phyloP scores from a whole-genome alignment of 1,139 yeast genomes.

The Blastobotrys elegans region DNA sequence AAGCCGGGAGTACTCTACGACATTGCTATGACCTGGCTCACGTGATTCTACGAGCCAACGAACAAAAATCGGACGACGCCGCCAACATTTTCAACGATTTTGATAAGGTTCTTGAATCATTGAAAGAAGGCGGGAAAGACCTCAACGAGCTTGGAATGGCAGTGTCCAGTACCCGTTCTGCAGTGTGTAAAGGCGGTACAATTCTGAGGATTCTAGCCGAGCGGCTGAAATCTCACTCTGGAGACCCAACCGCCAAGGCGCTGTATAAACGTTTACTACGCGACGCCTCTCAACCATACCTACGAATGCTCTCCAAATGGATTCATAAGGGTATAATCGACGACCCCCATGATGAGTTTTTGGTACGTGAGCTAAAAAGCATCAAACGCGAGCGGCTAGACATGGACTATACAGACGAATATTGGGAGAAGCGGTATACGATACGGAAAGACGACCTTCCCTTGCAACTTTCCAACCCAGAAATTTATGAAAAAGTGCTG shows the following conservation, averaged over 20 bases:
- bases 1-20: conserved; percentile 40
- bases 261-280: conserved; percentile 53
- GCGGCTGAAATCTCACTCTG: conserved; percentile 53
- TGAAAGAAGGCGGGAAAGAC: conserved; percentile 26
- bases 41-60: conserved; percentile 39
- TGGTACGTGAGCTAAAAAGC: conserved; percentile 46
- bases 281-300: conserved; percentile 58
- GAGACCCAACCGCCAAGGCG: conserved; percentile 55
- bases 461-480: conserved; percentile 53
- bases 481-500: conserved; percentile 59
- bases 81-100: conserved; percentile 25
- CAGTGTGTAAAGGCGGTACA: conserved; percentile 31
- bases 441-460: conserved; percentile 73
- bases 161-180: conserved; percentile 19
- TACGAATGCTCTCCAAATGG: conserved; percentile 73
- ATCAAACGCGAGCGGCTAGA: conserved; percentile 38
- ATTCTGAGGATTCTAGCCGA: conserved; percentile 53
- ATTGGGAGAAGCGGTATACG: conserved; percentile 83
- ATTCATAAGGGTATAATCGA: conserved; percentile 64
- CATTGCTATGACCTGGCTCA: conserved; percentile 55
- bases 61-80: conserved; percentile 25
- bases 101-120: conserved; percentile 31
- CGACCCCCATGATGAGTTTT: conserved; percentile 82
- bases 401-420: conserved; percentile 52
- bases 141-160: conserved; percentile 26